A percentile compares a stretch with the other conserved stretches of the same genome.
These are phyloP conservation scores for Melaleuca quinquenervia DNA, from an alignment of 345 rosid genomes.

Conservation along the genomic window DNA sequence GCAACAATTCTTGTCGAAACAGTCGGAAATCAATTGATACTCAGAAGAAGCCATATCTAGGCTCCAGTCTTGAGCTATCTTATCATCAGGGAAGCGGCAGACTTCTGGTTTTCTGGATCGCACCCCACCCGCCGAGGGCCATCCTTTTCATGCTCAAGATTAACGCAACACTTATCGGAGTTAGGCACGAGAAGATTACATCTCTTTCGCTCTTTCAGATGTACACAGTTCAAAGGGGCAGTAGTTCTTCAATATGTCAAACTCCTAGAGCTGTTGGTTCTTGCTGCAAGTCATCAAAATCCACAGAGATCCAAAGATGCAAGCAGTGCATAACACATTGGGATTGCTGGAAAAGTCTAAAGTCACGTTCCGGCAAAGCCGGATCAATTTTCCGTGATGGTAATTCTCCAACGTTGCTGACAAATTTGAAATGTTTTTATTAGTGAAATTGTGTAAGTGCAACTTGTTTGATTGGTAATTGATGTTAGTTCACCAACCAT, in stretches of 20 bases:
- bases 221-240: background rate
- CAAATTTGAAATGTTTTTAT: no score
- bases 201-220: background rate
- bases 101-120: background rate
- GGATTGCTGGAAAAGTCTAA: no score
- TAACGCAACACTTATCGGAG: background rate
- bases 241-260: background rate
- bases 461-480: no score
- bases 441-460: no score
- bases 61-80: background rate
- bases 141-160: background rate
- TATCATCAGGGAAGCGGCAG: background rate
- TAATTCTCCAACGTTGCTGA: no score
- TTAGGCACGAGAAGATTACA: background rate
- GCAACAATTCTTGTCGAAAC: background rate
- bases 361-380: no score
- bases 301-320: background rate
- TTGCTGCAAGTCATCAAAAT: background rate
- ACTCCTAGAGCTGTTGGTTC: background rate
- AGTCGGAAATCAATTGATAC: background rate
- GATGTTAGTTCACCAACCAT: no score
- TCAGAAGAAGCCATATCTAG: background rate
- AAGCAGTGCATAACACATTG: background rate
- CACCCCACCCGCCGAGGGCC: background rate
- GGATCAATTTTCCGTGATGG: no score